phyloP scores from a whole-genome alignment of 1,139 yeast genomes.

The Yueomyces sp. region DNA sequence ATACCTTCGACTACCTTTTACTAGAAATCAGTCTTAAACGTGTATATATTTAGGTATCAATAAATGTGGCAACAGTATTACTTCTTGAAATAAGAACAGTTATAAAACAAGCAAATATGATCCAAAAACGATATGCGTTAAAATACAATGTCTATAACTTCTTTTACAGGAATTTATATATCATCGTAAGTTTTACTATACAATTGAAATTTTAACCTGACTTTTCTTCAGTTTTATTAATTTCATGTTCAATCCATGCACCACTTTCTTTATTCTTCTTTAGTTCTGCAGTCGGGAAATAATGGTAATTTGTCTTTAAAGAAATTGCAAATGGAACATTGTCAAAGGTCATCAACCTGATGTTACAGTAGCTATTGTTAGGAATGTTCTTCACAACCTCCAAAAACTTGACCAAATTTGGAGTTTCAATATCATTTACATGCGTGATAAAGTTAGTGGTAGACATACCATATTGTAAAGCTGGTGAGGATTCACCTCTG shows the following conservation, averaged over 20 bases:
- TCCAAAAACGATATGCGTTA: no score
- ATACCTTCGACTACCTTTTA: no score
- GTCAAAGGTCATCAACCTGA: constrained; percentile 74
- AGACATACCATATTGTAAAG: constrained; percentile 69
- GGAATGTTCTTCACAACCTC: constrained; percentile 52
- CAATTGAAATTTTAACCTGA: background rate
- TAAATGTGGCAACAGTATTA: no score
- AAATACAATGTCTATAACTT: no score
- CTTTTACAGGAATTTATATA: no score
- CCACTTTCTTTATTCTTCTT: constrained; percentile 32
- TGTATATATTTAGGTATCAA: no score
- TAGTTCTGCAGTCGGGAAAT: constrained; percentile 73
- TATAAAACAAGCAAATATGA: no score
- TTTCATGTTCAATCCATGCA: constrained; percentile 40
- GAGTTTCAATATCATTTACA: constrained; percentile 66
- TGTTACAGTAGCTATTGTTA: constrained; percentile 69
- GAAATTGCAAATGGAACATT: constrained; percentile 78
- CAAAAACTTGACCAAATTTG: constrained; percentile 53
- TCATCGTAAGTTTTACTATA: no score
- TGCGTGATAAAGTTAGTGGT: constrained; percentile 81
- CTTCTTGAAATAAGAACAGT: no score
- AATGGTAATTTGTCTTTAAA: constrained; percentile 78
- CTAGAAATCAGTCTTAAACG: no score
- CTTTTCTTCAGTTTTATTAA: constrained; percentile 7
- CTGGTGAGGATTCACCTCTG: constrained; percentile 72